Percentiles rank a stretch among this genome's conserved stretches.
These are phyloP conservation scores for Mucor racemosus DNA, from an alignment of 371 early-diverging fungal species.

Conservation along the genomic window DNA sequence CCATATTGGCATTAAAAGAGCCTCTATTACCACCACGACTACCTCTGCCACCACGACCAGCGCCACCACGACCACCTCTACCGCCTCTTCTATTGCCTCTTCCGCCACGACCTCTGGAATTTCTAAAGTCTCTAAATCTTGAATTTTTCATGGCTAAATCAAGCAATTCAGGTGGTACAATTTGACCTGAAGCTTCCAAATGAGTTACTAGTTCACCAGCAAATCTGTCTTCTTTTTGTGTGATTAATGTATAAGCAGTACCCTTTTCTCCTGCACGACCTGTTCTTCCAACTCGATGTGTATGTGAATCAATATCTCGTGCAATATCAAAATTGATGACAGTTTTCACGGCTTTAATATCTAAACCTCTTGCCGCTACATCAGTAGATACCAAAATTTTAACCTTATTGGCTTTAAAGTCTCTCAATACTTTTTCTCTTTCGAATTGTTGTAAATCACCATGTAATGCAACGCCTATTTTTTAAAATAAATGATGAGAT, in stretches of 20 bases:
- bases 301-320: conserved; percentile 79
- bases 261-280: conserved; percentile 81
- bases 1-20: conserved; percentile 24
- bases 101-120: conserved; percentile 41
- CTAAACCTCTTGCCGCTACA: conserved; percentile 97
- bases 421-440: conserved; percentile 90
- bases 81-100: conserved; percentile 52
- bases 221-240: conserved; percentile 76
- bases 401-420: conserved; percentile 74
- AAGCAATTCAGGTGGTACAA: conserved; percentile 68
- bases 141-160: conserved; percentile 77
- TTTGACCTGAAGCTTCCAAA: conserved; percentile 70
- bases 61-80: conserved; percentile 32
- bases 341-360: conserved; percentile 72
- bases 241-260: conserved; percentile 73
- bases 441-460: conserved; percentile 97
- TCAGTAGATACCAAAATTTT: conserved; percentile 98
- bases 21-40: conserved; percentile 46
- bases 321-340: conserved; percentile 82
- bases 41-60: conserved; percentile 36
- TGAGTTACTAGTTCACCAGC: conserved; percentile 80
- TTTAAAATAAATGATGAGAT: background rate
- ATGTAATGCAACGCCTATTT: conserved; percentile 87
- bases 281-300: conserved; percentile 75
- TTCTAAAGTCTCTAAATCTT: conserved; percentile 60